Percentiles rank a stretch among this genome's conserved stretches.
Evolutionary conservation across 2,329 filamentous ascomycete genomes (phyloP).

Genomic region (Ophiocordyceps camponoti-saundersi): DNA sequence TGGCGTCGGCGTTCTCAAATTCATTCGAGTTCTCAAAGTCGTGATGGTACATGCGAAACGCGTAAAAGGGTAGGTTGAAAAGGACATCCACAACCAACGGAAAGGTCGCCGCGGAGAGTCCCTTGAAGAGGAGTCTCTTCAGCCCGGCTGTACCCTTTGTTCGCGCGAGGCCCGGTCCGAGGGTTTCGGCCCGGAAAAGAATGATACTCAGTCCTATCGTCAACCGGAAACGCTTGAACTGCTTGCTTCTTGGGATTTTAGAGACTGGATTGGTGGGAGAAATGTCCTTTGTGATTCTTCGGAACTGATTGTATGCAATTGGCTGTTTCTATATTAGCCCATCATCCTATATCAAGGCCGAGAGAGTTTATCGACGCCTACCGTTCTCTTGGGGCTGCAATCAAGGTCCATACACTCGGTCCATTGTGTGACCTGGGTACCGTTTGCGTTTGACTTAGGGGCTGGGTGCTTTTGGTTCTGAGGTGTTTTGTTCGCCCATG

Average conservation of each 20-base stretch:
- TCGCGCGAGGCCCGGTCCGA: neutral
- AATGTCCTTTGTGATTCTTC: neutral
- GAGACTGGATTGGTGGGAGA: neutral
- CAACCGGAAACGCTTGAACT: neutral
- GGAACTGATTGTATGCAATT: neutral
- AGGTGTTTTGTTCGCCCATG: no score
- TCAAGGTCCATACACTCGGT: neutral
- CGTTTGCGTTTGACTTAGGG: no score
- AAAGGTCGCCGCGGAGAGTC: neutral
- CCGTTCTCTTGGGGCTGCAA: neutral
- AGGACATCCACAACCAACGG: neutral
- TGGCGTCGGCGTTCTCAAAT: neutral
- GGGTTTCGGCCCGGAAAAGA: neutral
- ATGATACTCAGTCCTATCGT: neutral
- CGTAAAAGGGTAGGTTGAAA: neutral
- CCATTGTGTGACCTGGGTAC: neutral
- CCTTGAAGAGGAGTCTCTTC: neutral
- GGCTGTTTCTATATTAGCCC: neutral
- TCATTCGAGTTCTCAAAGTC: neutral
- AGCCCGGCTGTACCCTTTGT: neutral
- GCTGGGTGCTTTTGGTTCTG: no score
- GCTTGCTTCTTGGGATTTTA: neutral
- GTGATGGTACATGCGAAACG: neutral
- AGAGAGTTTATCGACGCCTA: neutral
- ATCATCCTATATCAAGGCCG: neutral